Evolutionary conservation across 2,329 filamentous ascomycete genomes (phyloP), one percentile per base, ranked within the genome.

Genomic region (Zelopaecilomyces penicillatus): DNA sequence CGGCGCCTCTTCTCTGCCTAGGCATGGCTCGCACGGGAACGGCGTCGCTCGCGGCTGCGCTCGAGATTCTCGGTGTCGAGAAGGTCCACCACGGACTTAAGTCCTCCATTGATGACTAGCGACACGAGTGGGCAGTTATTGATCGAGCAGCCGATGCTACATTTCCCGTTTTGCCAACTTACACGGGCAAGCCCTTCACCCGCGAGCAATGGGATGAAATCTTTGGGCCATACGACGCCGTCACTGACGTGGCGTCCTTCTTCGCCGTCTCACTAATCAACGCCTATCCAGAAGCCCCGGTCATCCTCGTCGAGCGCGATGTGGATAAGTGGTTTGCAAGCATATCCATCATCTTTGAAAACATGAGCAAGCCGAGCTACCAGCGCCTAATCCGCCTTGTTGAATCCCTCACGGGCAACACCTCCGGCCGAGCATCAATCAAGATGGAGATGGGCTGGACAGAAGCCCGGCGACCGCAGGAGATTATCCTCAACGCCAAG

Each of bases 221-320:
- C 11, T 41, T 41, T 27, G 39, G 29, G 11, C 12, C 30, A 5
- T 41, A 41, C n/a, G 39, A 41, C 19, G 39, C 39, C 11, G 39
- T 41, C 10, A 41, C 39, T 10, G 39, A 41, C 27, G 30, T 41
- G 6, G 39, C 39, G 6, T 41, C 39, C 7, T 32, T 32, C 30
- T 41, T 33, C 31, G 39, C 30, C 5, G 26, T 28, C 19, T 34
- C 30, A 32, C 19, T 41, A 3, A 34, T 34, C 30, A 7, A 28
- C 8, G 39, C 39, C 6, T 41, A 41, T 28, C n/a, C 40, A 4
- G 40, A 42, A 11, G 30, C 40, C 35, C 7, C 35, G 4, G 7
- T 37, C 35, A 11, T 37, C 42, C 68, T 87, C 50, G 83, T 79
- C 10, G 80, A 74, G 45, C 74, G 82, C 39, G 79, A 84, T 46